Percentiles rank a stretch among this genome's conserved stretches.
These are phyloP conservation scores for Agrocybe chaxingu DNA, from an alignment of 768 basidiomycete genomes.

Conservation along the genomic window DNA sequence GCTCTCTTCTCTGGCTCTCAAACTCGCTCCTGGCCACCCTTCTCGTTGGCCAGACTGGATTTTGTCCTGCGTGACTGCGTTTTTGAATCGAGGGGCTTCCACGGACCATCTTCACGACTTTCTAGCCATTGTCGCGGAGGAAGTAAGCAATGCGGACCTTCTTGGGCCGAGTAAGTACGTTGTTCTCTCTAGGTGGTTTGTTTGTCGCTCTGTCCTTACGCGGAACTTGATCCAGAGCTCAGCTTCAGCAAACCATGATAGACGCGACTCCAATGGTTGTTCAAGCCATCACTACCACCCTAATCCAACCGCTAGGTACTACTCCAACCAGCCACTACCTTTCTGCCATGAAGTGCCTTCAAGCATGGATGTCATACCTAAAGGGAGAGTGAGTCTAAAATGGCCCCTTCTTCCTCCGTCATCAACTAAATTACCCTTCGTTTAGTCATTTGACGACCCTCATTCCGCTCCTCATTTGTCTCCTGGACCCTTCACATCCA, in stretches of 20 bases:
- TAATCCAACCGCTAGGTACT: constrained; percentile 35
- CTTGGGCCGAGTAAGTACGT: constrained; percentile 71
- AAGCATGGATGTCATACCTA: constrained; percentile 77
- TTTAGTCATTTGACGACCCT: constrained; percentile 67
- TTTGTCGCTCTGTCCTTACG: neutral
- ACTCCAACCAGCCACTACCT: constrained; percentile 47
- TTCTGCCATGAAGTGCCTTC: constrained; percentile 75
- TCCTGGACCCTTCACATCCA: constrained; percentile 53
- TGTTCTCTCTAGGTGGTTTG: neutral
- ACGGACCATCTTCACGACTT: constrained; percentile 69
- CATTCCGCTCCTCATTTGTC: constrained; percentile 60
- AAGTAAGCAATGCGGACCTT: constrained; percentile 73
- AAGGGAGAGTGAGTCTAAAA: constrained; percentile 55
- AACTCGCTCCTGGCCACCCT: constrained; percentile 57
- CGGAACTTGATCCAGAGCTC: constrained; percentile 37
- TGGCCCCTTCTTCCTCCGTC: neutral
- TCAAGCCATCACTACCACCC: constrained; percentile 59
- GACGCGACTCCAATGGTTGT: constrained; percentile 71
- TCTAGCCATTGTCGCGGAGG: constrained; percentile 81
- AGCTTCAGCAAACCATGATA: constrained; percentile 61
- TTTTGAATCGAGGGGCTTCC: constrained; percentile 58
- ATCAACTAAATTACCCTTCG: neutral
- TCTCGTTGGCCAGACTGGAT: constrained; percentile 79
- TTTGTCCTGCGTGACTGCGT: constrained; percentile 53
- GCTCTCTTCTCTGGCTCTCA: constrained; percentile 69